These are phyloP conservation scores for Eucalyptus marginata DNA, from an alignment of 345 rosid species.

Conservation along the genomic window DNA sequence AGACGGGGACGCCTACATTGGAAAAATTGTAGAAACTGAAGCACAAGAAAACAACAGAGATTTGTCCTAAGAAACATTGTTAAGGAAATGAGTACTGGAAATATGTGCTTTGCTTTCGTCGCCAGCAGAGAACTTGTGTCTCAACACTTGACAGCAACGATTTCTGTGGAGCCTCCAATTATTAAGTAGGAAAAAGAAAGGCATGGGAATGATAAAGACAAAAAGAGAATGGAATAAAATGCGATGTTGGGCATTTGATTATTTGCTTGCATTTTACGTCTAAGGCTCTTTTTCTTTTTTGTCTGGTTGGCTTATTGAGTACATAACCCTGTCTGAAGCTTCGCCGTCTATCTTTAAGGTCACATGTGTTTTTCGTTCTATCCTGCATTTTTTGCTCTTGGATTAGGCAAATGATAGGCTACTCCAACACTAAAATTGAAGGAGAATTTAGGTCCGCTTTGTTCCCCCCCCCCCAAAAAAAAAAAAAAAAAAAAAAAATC, in stretches of 20 bases:
- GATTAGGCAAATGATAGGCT: background rate
- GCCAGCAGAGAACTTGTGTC: background rate
- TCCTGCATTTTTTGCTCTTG: background rate
- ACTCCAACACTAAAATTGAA: background rate
- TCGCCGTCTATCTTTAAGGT: background rate
- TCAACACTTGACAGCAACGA: background rate
- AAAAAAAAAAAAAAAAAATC: too few relatives aligned
- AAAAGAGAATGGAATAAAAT: background rate
- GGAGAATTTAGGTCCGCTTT: too few relatives aligned
- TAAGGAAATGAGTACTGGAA: background rate
- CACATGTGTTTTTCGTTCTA: background rate
- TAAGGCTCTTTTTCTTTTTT: background rate
- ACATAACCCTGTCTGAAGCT: background rate
- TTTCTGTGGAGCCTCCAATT: background rate
- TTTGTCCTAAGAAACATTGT: background rate
- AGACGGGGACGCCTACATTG: background rate
- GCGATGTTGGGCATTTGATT: background rate
- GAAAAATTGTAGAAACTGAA: background rate
- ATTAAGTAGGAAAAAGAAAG: background rate
- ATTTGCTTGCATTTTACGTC: background rate
- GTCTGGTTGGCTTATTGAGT: background rate
- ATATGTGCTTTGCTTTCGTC: background rate
- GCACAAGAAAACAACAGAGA: background rate
- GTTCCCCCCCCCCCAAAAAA: too few relatives aligned
- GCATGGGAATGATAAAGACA: background rate